Evolutionary conservation across 2,329 filamentous ascomycete genomes (phyloP).

Genomic region (Exserohilum rostratum): DNA sequence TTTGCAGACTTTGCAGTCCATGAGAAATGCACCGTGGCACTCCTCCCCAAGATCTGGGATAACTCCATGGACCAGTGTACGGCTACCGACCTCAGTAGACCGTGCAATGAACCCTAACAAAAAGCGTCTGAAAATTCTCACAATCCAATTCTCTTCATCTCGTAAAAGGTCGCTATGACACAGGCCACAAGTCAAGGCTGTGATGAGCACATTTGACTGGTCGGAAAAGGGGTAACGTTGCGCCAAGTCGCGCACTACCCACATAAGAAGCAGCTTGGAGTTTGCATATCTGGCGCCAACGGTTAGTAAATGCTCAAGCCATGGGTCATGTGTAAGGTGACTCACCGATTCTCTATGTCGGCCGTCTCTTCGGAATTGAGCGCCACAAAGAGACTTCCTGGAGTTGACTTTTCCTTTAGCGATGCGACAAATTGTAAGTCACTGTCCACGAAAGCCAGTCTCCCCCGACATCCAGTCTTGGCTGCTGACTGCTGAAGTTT

Average conservation of each 20-base stretch:
- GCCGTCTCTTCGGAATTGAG: slow-evolving; percentile 19
- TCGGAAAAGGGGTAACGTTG: slow-evolving; percentile 16
- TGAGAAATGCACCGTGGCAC: slow-evolving; percentile 28
- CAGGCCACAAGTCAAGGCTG: slow-evolving; percentile 34
- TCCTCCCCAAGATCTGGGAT: slow-evolving; percentile 18
- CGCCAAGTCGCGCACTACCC: slow-evolving; percentile 30
- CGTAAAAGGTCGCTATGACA: slow-evolving; percentile 37
- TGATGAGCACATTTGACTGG: slow-evolving; percentile 36
- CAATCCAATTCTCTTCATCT: slow-evolving; percentile 19
- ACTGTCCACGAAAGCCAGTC: slow-evolving; percentile 38
- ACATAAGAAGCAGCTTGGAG: slow-evolving; percentile 39
- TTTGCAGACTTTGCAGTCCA: slow-evolving; percentile 23
- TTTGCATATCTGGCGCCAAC: slow-evolving; percentile 21
- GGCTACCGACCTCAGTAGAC: slow-evolving; percentile 28
- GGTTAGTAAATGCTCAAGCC: not conserved
- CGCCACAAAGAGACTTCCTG: slow-evolving; percentile 27
- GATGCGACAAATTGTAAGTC: slow-evolving; percentile 35
- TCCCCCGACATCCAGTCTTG: slow-evolving; percentile 14
- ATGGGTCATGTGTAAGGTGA: not conserved
- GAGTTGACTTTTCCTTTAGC: slow-evolving; percentile 19
- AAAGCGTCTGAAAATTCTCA: not conserved
- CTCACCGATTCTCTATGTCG: slow-evolving; percentile 12
- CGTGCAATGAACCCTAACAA: slow-evolving; percentile 20
- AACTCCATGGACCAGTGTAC: slow-evolving; percentile 26
- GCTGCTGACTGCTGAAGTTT: slow-evolving; percentile 30